Base-by-base conservation (phyloP, 352 stramenopile genomes). In the Saprolegnia parasitica region DNA sequence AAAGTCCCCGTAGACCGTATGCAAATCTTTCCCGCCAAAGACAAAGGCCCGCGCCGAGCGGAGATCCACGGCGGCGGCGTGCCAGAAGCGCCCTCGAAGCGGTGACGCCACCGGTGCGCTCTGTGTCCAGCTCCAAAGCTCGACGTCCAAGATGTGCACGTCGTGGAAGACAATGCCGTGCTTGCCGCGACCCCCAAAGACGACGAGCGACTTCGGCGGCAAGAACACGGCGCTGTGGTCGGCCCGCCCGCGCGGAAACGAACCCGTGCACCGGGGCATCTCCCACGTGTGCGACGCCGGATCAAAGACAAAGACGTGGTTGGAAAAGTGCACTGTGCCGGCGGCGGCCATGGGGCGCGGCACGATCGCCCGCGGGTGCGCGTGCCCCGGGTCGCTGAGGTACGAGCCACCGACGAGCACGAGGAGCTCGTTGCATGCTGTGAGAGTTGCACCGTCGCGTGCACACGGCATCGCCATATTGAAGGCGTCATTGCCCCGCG, bases 101-200 rank as follows among this genome's bases (percentile, higher is more conserved):
- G 24, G 16, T 10, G 20, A 13, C 2, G 5, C 16, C 5, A 32
- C 9, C 6, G 20, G 42, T 20, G 18, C 15, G 54, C 24, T 16
- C 40, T 67, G 18, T 0, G 58, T 55, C 63, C 63, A 70, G 16
- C 21, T 60, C 63, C 63, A 70, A 13, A 29, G 54, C 4, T 60
- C 21, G 13, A 70, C 40, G 39, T 23, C 16, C 11, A 70, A 37
- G 24, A 58, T 13, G 40, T 42, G 61, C 13, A 70, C 20, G 37
- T 70, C 63, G 13, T 61, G 32, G 37, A 70, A 70, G 13, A 62
- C 46, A 0, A 61, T 26, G 9, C 45, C 20, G 23, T 61, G 8
- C 37, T 70, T 70, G 29, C 63, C 63, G 10, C 63, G 63, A 5
- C 63, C 63, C 11, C 63, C 63, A 54, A 70, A 63, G 20, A 70